Percentiles rank a stretch among this genome's conserved stretches.
Conservation (phyloP, 768 basidiomycete genomes). For the Russula sp. region DNA sequence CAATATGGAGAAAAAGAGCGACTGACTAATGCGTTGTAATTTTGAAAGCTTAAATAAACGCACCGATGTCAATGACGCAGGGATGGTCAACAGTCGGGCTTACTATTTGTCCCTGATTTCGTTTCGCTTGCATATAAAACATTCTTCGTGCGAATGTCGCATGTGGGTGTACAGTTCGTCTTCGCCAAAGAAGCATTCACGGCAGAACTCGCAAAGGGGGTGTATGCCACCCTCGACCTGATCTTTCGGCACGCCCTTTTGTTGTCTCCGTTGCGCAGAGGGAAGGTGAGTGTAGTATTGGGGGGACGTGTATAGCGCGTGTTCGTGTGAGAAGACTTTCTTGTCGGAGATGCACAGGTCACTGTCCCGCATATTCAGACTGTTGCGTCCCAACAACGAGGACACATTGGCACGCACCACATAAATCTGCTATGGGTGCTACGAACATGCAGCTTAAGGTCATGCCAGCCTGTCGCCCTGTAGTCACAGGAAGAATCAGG, state of each 20-base stretch:
- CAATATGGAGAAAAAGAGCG: neutral
- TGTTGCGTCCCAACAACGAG: neutral
- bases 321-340: conserved; percentile 95
- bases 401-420: conserved; percentile 50
- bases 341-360: conserved; percentile 84
- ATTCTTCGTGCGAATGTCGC: conserved; percentile 92
- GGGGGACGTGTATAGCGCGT: conserved; percentile 67
- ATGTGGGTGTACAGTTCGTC: conserved; percentile 94
- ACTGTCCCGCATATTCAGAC: conserved; percentile 32
- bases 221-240: conserved; percentile 65
- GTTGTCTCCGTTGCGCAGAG: conserved; percentile 43
- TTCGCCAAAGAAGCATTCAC: conserved; percentile 87
- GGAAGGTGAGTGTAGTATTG: conserved; percentile 70
- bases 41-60: conserved; percentile 50
- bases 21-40: conserved; percentile 67
- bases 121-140: conserved; percentile 85
- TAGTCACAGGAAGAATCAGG: conserved; percentile 79
- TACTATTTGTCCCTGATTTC: conserved; percentile 82
- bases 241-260: conserved; percentile 40
- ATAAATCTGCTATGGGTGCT: conserved; percentile 67
- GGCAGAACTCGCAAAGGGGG: conserved; percentile 82
- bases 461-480: conserved; percentile 81
- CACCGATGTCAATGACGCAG: neutral
- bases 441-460: conserved; percentile 79
- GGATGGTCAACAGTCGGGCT: conserved; percentile 26